Evolutionary conservation across 352 stramenopile species (phyloP), one percentile per base, ranked within the genome.

Genomic region (Pythium pyrilobum): DNA sequence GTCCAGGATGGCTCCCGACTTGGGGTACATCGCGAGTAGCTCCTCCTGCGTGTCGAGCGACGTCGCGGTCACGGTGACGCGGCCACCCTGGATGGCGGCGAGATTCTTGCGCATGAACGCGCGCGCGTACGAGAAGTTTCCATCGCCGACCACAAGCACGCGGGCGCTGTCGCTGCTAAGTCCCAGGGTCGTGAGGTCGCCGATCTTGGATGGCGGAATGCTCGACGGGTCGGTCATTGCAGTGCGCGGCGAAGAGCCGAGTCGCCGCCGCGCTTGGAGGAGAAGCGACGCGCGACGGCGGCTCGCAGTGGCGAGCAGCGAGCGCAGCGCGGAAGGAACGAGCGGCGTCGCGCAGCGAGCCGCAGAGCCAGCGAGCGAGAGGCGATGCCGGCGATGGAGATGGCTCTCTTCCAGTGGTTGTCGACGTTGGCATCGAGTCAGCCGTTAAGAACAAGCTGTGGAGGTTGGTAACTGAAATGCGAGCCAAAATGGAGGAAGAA

Each of bases 121-220:
- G 25, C 77, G 66, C n/a, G 81, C 60, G 62, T 87, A 95, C 23
- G 84, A 92, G 48, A 92, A 92, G 68, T 95, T 90, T 66, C 81
- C 84, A 45, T 95, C 84, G 13, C 81, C 84, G 4, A 91, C 79
- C 21, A 95, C 71, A 21, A 95, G 66, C 52, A 95, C 77, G 20
- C 24, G 34, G 46, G 47, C 39, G 11, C 50, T 51, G 6, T 51
- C 53, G 45, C 11, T 5, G 21, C 34, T 28, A 6, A 72, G 50
- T 0, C 74, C 78, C 27, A 89, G 69, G 27, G 72, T 76, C 27
- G 72, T 82, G 43, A 89, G 77, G 66, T 87, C 76, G 15, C 65
- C 66, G 32, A 70, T 37, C 0, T 18, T 25, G 15, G 57, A 65
- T 29, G 50, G 47, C n/a, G 56, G 49, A 24, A 56, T 47, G 37